These are phyloP conservation scores for Mixia osmundae DNA, from an alignment of 1,284 basidiomycete species.

Conservation along the genomic window DNA sequence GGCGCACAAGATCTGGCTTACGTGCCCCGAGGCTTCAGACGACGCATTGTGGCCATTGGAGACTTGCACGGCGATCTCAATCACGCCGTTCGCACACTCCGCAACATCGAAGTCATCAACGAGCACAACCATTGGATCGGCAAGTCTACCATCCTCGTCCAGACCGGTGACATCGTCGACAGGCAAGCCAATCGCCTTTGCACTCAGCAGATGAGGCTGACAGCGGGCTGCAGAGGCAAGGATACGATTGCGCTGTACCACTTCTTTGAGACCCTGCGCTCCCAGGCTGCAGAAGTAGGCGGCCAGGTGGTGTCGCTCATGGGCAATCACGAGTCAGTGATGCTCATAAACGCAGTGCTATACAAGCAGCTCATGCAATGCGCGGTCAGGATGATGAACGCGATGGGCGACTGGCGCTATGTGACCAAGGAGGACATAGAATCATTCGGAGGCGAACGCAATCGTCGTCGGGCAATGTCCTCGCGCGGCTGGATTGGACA, in stretches of 20 bases:
- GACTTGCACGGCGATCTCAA: constrained; percentile 26
- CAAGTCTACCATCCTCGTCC: constrained; percentile 29
- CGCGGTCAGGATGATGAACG: constrained; percentile 20
- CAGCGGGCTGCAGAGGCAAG: too few species aligned
- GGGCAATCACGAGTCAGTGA: constrained; percentile 42
- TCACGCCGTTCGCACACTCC: constrained; percentile 46
- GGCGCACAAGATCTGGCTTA: too few species aligned
- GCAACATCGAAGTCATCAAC: constrained; percentile 48
- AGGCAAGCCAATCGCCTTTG: too few species aligned
- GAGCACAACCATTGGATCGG: constrained; percentile 49
- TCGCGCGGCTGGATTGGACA: constrained; percentile 29
- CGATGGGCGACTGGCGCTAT: constrained; percentile 21
- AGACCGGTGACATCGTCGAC: constrained; percentile 84
- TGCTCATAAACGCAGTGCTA: neutral
- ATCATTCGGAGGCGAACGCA: constrained; percentile 17
- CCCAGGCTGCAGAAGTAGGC: constrained; percentile 40
- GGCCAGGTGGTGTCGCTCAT: constrained; percentile 50
- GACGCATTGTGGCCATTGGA: constrained; percentile 1
- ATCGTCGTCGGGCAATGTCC: constrained; percentile 41
- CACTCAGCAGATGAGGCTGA: too few species aligned
- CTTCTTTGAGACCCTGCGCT: constrained; percentile 59
- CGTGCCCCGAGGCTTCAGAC: neutral
- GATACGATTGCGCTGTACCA: constrained; percentile 60
- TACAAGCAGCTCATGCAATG: neutral
- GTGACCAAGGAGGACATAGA: constrained; percentile 19